Percentiles rank a stretch among this genome's conserved stretches.
Evolutionary conservation across 1,284 basidiomycete genomes (phyloP).

Genomic region (Sanghuangporus sanghuang): DNA sequence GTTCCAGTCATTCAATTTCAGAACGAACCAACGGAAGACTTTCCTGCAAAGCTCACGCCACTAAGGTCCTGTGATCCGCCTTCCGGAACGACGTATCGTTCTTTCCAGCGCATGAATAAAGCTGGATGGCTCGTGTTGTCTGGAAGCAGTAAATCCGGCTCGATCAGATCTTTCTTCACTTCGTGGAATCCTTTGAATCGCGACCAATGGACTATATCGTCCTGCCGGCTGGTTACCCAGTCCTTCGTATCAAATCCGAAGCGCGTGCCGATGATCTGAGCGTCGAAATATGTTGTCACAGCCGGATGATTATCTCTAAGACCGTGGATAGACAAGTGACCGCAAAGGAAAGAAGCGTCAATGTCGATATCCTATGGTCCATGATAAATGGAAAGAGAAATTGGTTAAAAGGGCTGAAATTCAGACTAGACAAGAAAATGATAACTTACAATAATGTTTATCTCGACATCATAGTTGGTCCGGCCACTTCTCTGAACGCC

Average conservation of each 20-base stretch:
- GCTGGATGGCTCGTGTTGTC: constrained; percentile 64
- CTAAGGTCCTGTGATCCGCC: constrained; percentile 91
- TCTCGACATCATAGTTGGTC: constrained; percentile 81
- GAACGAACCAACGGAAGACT: constrained; percentile 22
- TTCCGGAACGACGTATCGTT: constrained; percentile 91
- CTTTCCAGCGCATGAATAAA: constrained; percentile 96
- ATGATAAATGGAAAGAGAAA: background rate
- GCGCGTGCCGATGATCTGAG: constrained; percentile 85
- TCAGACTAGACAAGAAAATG: background rate
- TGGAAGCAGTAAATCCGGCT: constrained; percentile 70
- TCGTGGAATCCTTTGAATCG: constrained; percentile 87
- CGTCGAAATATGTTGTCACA: constrained; percentile 90
- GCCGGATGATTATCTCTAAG: constrained; percentile 88
- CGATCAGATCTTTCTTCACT: constrained; percentile 67
- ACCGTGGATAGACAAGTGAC: constrained; percentile 85
- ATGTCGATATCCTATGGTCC: constrained; percentile 73
- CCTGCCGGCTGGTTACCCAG: constrained; percentile 82
- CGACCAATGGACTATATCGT: constrained; percentile 88
- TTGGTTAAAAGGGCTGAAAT: background rate
- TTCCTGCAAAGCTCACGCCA: constrained; percentile 93
- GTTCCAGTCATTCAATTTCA: constrained; percentile 3
- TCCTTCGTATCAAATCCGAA: constrained; percentile 85
- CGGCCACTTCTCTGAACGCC: constrained; percentile 82
- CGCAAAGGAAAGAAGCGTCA: constrained; percentile 72
- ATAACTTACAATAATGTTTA: constrained; percentile 69